Base-by-base conservation (phyloP, 805 yeast species). In the Maudiozyma turicensis region DNA sequence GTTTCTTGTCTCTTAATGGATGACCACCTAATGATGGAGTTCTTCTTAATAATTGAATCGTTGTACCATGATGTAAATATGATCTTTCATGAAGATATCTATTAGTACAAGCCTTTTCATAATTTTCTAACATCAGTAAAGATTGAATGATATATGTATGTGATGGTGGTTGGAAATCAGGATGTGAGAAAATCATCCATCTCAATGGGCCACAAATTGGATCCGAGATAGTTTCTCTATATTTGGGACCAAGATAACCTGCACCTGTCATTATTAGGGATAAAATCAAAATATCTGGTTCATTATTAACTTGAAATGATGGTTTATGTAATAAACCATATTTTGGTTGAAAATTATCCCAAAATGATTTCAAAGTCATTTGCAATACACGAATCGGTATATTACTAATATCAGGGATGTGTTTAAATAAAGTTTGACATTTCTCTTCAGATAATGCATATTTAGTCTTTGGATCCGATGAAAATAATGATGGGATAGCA, bases 21-120 rank as follows among this genome's bases (percentile, higher is more conserved):
- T 83, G 78, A 0, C 89, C 89, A 11, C 89, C 89, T 34, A 87
- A 65, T 0, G 84, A 76, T 1, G 95, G 87, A 0, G 87, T 79
- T 56, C 95, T 72, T 55, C 95, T 69, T 45, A 87, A 67, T 41
- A 87, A 67, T 64, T 87, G 95, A 40, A 86, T 81, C 0, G 90
- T 81, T 0, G 95, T 84, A 5, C 93, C 95, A 63, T 87, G 96
- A 61, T 88, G 95, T 20, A 88, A 69, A 64, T 84, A 91, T 0
- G 87, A 85, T 44, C 96, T 67, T 66, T 87, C 96, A 61, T 87
- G 96, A 57, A 85, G 65, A 40, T 69, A 68, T 56, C 96, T 69
- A 43, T 78, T 75, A 0, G 87, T 72, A 55, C 84, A 81, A 51
- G 83, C 75, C 67, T 87, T 85, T 61, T 87, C 96, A 59, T 80